Conservation (phyloP, 768 basidiomycete species). For the Auricularia auricula-judae region DNA sequence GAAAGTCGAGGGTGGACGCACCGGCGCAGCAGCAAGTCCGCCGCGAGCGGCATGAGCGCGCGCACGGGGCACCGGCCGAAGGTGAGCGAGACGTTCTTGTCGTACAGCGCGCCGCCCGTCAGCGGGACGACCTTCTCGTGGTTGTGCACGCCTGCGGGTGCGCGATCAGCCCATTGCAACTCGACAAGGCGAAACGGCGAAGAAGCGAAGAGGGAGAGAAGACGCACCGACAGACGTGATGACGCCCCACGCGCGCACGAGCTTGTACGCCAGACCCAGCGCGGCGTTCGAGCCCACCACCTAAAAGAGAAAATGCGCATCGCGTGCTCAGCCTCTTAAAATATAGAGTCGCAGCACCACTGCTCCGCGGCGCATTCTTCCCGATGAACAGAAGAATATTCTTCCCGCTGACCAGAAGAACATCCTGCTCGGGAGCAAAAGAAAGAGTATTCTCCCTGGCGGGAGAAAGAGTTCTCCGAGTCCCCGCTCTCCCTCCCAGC, state of each 20-base stretch:
- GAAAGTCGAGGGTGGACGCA: no score
- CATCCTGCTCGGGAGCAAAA: no score
- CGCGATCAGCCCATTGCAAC: no score
- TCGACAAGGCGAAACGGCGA: no score
- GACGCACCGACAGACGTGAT: slow-evolving; percentile 63
- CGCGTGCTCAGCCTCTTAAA: no score
- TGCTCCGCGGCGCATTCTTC: no score
- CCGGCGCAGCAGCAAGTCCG: slow-evolving; percentile 60
- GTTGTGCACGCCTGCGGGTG: slow-evolving; percentile 10
- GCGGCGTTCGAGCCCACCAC: slow-evolving; percentile 62
- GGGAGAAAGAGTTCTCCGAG: no score
- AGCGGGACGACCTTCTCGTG: slow-evolving; percentile 17
- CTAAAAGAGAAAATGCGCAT: slow-evolving; percentile 22
- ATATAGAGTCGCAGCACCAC: no score
- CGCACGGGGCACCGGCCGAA: slow-evolving; percentile 77
- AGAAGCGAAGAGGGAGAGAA: slow-evolving; percentile 20
- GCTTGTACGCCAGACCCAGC: slow-evolving; percentile 50
- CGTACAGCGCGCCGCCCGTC: slow-evolving; percentile 42
- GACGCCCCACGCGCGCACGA: slow-evolving; percentile 66
- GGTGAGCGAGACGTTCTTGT: slow-evolving; percentile 70
- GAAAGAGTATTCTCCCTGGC: no score
- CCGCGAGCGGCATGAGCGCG: slow-evolving; percentile 62
- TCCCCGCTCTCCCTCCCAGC: no score
- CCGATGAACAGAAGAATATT: no score
- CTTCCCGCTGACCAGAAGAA: no score